Evolutionary conservation across 352 stramenopile species (phyloP), one percentile per base, ranked within the genome.

Genomic region (Peronospora farinosa): DNA sequence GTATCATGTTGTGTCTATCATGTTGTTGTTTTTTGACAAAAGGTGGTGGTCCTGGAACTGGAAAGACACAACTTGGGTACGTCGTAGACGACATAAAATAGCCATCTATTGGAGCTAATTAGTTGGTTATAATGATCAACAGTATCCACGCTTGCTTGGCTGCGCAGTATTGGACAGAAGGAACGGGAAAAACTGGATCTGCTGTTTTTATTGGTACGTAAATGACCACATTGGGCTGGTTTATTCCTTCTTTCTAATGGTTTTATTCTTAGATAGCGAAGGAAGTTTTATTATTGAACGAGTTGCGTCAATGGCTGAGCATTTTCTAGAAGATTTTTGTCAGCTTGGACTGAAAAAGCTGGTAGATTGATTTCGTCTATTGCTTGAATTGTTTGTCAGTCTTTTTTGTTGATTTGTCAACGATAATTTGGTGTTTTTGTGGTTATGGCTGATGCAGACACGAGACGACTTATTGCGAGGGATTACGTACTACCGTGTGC

Each of bases 241-340:
- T 35, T 31, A 17, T 40, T 16, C 13, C 11, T 41, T 2, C 5
- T n/a, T n/a, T 4, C 17, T 50, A 10, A 50, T 15, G 17, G 1
- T 36, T 19, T 47, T 25, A 5, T 12, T 0, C n/a, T 28, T 19
- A 96, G 68, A 95, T 82, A 80, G 91, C 17, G 94, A 98, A 70
- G 92, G 92, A 2, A 95, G 83, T 63, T 97, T 97, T 52, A 69
- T 89, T 25, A 61, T 92, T 4, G 86, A 97, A 46, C 82, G 94
- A 39, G 74, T 93, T 5, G 73, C 63, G 12, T 50, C 63, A 8
- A 97, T 97, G 82, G 91, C 94, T 0, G 35, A 72, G 16, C 61
- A 74, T 10, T 79, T 97, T 16, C 37, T 85, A 0, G 38, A 86
- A 9, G 89, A 97, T 63, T 78, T 92, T 17, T 56, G 40, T 19